These are phyloP conservation scores for Domatiomyces globalis DNA, from an alignment of 2,329 filamentous ascomycete genomes.

Conservation along the genomic window DNA sequence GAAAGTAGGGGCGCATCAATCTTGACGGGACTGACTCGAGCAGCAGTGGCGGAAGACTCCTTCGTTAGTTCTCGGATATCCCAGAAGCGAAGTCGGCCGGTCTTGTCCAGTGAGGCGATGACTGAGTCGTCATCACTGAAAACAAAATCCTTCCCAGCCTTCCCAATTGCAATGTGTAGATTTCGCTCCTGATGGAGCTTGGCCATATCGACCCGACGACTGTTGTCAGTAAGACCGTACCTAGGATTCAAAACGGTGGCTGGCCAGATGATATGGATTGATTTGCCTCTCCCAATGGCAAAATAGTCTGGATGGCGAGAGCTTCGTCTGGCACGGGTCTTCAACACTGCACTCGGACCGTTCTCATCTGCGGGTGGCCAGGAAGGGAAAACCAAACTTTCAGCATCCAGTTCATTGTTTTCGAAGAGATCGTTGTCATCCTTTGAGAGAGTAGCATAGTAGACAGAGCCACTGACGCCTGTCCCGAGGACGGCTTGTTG, in stretches of 20 bases:
- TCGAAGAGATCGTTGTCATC: slow-evolving; percentile 66
- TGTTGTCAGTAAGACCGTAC: slow-evolving; percentile 37
- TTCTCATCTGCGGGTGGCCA: slow-evolving; percentile 78
- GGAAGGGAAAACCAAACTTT: slow-evolving; percentile 80
- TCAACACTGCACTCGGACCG: slow-evolving; percentile 77
- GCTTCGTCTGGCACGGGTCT: slow-evolving; percentile 85
- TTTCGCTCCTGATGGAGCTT: slow-evolving; percentile 74
- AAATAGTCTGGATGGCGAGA: slow-evolving; percentile 85
- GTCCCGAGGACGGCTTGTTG: slow-evolving; percentile 81
- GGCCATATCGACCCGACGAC: slow-evolving; percentile 64
- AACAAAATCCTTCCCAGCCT: slow-evolving; percentile 94
- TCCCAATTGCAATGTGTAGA: slow-evolving; percentile 88
- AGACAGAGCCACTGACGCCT: slow-evolving; percentile 88
- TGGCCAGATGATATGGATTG: slow-evolving; percentile 73
- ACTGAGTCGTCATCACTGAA: slow-evolving; percentile 95
- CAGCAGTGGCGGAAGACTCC: slow-evolving; percentile 30
- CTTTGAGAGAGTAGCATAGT: slow-evolving; percentile 75
- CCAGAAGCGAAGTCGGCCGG: slow-evolving; percentile 94
- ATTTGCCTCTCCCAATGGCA: slow-evolving; percentile 87
- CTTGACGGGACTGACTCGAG: slow-evolving; percentile 46
- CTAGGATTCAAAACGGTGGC: slow-evolving; percentile 37
- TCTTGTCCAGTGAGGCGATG: slow-evolving; percentile 92
- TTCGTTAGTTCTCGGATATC: slow-evolving; percentile 68
- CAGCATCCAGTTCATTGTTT: slow-evolving; percentile 63
- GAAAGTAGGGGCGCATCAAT: slow-evolving; percentile 77